Percentiles rank a stretch among this genome's conserved stretches.
These are phyloP conservation scores for Prunus davidiana DNA, from an alignment of 306 rosid genomes.

Conservation along the genomic window DNA sequence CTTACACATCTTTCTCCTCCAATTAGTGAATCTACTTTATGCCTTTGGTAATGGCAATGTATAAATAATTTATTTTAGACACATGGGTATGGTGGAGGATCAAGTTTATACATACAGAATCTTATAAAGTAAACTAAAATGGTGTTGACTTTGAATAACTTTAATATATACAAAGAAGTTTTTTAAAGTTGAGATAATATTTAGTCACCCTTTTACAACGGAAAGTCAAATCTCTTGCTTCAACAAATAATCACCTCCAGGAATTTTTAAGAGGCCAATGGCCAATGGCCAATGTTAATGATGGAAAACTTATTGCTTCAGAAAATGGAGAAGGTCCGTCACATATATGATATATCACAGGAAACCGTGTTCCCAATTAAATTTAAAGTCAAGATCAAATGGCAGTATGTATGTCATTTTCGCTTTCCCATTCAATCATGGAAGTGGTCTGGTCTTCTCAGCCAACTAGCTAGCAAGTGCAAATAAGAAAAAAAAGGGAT, in stretches of 20 bases:
- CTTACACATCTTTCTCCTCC: too few relatives aligned
- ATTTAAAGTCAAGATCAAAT: background rate
- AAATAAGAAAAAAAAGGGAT: background rate
- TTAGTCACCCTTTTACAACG: background rate
- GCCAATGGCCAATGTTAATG: too few relatives aligned
- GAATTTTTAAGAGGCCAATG: background rate
- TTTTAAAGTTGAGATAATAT: background rate
- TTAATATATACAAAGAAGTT: background rate
- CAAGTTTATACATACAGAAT: background rate
- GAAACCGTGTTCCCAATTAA: background rate
- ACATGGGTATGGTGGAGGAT: constrained; percentile 13
- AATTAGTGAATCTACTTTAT: too few relatives aligned
- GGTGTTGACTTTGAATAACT: constrained; percentile 17
- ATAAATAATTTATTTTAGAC: background rate
- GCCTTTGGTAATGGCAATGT: too few relatives aligned
- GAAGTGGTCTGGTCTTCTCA: constrained; percentile 3
- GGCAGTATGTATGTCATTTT: background rate
- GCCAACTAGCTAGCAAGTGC: constrained; percentile 2
- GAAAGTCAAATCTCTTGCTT: background rate
- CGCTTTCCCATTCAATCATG: background rate
- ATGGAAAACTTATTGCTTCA: background rate
- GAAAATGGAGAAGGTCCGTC: background rate
- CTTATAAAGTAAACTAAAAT: background rate
- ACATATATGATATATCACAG: too few relatives aligned
- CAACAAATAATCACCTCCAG: background rate